phyloP scores from a whole-genome alignment of 2,329 filamentous ascomycete species.

The Exophiala oligosperma region DNA sequence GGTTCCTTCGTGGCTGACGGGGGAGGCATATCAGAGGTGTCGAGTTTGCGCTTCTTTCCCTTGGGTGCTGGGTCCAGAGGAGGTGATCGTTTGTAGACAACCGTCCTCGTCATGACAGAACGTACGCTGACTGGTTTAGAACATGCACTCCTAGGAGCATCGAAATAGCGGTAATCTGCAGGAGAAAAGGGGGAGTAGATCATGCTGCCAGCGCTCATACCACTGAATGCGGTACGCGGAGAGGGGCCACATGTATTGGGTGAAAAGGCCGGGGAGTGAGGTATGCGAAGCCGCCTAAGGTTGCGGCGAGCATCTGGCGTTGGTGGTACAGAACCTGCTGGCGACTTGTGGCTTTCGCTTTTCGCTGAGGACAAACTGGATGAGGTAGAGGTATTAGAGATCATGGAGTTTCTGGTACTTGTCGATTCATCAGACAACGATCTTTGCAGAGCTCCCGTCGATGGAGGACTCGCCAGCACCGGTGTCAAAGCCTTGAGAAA shows the following conservation, averaged over 20 bases:
- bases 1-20: conserved; percentile 17
- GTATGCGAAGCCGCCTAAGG: conserved; percentile 69
- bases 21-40: conserved; percentile 20
- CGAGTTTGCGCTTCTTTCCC: conserved; percentile 81
- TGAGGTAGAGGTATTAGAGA: conserved; percentile 42
- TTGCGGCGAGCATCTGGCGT: conserved; percentile 58
- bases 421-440: conserved; percentile 43
- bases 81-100: conserved; percentile 74
- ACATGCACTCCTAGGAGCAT: conserved; percentile 60
- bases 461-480: conserved; percentile 66
- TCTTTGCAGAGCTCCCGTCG: conserved; percentile 49
- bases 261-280: conserved; percentile 71
- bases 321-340: conserved; percentile 62
- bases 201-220: conserved; percentile 38
- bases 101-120: conserved; percentile 90
- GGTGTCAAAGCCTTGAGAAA: conserved; percentile 82
- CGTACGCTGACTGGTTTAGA: conserved; percentile 69
- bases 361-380: conserved; percentile 48
- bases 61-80: conserved; percentile 85
- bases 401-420: conserved; percentile 36
- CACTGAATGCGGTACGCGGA: conserved; percentile 61
- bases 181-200: conserved; percentile 76
- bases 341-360: conserved; percentile 55
- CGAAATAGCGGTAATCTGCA: conserved; percentile 65
- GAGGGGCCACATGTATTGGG: conserved; percentile 59